A percentile compares a stretch with the other conserved stretches of the same genome.
These are phyloP conservation scores for Cystobasidium onofrii DNA, from an alignment of 768 basidiomycete genomes.

Conservation along the genomic window DNA sequence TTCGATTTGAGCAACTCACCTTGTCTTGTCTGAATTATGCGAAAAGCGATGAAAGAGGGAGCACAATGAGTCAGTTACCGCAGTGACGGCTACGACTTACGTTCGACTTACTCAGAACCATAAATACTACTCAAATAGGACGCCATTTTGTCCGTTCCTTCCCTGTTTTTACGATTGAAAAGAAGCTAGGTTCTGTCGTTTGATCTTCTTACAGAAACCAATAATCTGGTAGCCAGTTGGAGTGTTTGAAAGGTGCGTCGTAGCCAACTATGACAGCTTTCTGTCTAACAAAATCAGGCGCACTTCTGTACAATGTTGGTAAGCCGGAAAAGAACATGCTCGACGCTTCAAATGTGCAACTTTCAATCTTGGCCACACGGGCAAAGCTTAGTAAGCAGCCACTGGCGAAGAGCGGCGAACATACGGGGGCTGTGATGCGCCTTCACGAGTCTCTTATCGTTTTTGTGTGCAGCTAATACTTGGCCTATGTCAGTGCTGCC, in stretches of 20 bases:
- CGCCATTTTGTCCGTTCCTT: background rate
- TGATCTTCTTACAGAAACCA: no score
- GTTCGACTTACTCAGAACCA: slow-evolving; percentile 9
- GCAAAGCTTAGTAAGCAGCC: background rate
- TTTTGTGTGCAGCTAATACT: no score
- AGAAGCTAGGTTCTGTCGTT: background rate
- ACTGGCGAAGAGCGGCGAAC: background rate
- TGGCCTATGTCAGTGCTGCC: no score
- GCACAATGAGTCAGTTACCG: background rate
- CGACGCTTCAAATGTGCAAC: background rate
- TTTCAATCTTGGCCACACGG: background rate
- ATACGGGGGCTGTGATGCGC: no score
- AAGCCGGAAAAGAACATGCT: background rate
- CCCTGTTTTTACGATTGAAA: background rate
- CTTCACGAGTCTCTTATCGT: no score
- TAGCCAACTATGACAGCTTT: background rate
- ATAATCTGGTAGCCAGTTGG: background rate
- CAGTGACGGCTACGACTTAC: background rate
- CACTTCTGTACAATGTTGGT: background rate
- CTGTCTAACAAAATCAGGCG: background rate
- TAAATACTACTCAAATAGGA: slow-evolving; percentile 25
- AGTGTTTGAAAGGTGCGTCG: background rate
- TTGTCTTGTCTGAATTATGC: slow-evolving; percentile 19
- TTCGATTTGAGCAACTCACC: slow-evolving; percentile 46
- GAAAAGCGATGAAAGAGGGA: background rate